phyloP scores from a whole-genome alignment of 2,329 filamentous ascomycete genomes.

The Exophiala xenobiotica region DNA sequence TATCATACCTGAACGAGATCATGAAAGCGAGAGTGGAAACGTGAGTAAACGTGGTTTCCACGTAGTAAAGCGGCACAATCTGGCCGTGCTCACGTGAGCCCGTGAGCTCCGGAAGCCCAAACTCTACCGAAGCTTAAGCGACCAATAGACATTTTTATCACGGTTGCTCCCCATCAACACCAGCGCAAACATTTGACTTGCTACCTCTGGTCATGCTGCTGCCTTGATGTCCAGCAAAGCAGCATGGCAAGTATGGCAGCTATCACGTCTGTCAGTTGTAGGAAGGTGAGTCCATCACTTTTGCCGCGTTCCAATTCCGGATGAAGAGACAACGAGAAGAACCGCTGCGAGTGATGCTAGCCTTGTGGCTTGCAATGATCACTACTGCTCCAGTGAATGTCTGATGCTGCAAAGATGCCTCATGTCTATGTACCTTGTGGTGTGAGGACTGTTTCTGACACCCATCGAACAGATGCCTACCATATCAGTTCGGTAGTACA shows the following conservation, averaged over 20 bases:
- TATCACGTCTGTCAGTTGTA: conserved; percentile 17
- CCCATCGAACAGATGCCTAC: neutral
- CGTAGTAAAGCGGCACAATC: too few species aligned
- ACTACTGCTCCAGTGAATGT: conserved; percentile 25
- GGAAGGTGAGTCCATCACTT: conserved; percentile 36
- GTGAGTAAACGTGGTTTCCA: too few species aligned
- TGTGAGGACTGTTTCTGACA: neutral
- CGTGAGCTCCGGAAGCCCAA: too few species aligned
- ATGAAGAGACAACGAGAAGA: conserved; percentile 55
- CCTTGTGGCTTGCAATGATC: conserved; percentile 50
- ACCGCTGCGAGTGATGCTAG: conserved; percentile 68
- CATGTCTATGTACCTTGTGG: neutral
- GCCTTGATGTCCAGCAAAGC: conserved; percentile 41
- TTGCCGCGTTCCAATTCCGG: conserved; percentile 14
- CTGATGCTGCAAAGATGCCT: conserved; percentile 9
- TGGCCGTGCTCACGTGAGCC: too few species aligned
- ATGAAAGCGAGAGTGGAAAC: too few species aligned
- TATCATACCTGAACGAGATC: too few species aligned
- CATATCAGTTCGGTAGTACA: neutral
- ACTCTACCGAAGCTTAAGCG: conserved; percentile 34
- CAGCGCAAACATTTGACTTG: neutral
- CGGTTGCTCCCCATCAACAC: conserved; percentile 8
- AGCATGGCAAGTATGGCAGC: conserved; percentile 38
- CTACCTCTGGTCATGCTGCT: conserved; percentile 25
- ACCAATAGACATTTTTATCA: conserved; percentile 5